Evolutionary conservation across 352 stramenopile species (phyloP).

Genomic region (Blastocystis sp.): DNA sequence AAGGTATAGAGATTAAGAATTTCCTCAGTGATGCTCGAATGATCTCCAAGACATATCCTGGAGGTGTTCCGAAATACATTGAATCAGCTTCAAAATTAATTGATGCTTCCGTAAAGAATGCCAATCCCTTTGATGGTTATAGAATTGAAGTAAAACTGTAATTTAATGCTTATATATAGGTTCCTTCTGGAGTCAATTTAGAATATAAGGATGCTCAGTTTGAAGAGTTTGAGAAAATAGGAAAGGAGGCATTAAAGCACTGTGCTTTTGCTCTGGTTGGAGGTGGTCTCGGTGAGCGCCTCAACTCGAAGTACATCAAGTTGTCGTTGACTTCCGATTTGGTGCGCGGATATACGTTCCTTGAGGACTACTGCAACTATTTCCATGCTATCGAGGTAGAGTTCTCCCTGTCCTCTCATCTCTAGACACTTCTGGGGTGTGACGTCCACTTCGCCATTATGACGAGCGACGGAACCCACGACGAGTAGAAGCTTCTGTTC

Average conservation of each 20-base stretch:
- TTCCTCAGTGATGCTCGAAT: conserved; percentile 29
- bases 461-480: conserved; percentile 89
- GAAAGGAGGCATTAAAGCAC: conserved; percentile 66
- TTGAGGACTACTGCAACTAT: conserved; percentile 73
- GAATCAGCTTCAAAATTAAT: conserved; percentile 69
- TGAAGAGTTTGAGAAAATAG: conserved; percentile 70
- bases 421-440: background rate
- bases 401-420: conserved; percentile 66
- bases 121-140: conserved; percentile 72
- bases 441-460: conserved; percentile 90
- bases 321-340: conserved; percentile 84
- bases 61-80: conserved; percentile 70
- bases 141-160: conserved; percentile 56
- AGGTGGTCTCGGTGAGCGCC: conserved; percentile 87
- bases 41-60: conserved; percentile 68
- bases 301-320: conserved; percentile 93
- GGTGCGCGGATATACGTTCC: background rate
- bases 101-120: conserved; percentile 67
- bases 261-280: conserved; percentile 91
- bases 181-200: conserved; percentile 68
- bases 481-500: conserved; percentile 50
- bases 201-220: conserved; percentile 73
- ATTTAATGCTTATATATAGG: background rate
- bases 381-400: conserved; percentile 85
- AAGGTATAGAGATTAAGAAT: conserved; percentile 52